Evolutionary conservation across 2,329 filamentous ascomycete genomes (phyloP).

Genomic region (Basipetospora chlamydospora): DNA sequence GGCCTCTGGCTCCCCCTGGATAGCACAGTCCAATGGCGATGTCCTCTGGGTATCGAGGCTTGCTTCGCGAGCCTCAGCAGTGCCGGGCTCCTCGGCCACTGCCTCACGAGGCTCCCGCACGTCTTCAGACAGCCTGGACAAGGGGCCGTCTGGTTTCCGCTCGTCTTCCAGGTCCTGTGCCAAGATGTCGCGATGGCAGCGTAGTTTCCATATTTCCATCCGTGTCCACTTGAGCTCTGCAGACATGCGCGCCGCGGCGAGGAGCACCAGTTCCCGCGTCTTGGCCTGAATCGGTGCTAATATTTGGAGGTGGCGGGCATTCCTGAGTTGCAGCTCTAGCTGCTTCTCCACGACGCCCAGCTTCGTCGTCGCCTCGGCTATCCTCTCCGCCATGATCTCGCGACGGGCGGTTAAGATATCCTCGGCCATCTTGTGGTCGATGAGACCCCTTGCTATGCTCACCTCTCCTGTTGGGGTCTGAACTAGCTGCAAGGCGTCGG

Average conservation of each 20-base stretch:
- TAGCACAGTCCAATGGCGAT: too few species aligned
- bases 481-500: slow-evolving; percentile 43
- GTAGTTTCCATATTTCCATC: slow-evolving; percentile 83
- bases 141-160: too few species aligned
- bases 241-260: slow-evolving; percentile 69
- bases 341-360: slow-evolving; percentile 58
- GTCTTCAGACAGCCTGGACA: too few species aligned
- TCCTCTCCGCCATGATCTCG: slow-evolving; percentile 70
- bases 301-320: slow-evolving; percentile 79
- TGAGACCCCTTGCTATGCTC: slow-evolving; percentile 55
- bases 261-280: slow-evolving; percentile 73
- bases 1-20: too few species aligned
- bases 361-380: slow-evolving; percentile 69
- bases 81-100: too few species aligned
- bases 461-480: slow-evolving; percentile 62
- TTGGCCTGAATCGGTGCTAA: slow-evolving; percentile 84
- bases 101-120: too few species aligned
- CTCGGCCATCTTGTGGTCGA: slow-evolving; percentile 69
- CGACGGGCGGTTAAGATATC: slow-evolving; percentile 74
- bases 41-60: too few species aligned
- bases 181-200: slow-evolving; percentile 80
- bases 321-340: slow-evolving; percentile 70
- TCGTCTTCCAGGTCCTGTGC: slow-evolving; percentile 78
- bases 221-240: slow-evolving; percentile 89
- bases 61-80: too few species aligned